These are phyloP conservation scores for Trypanosoma vivax DNA, from an alignment of 208 protist species.

Conservation along the genomic window DNA sequence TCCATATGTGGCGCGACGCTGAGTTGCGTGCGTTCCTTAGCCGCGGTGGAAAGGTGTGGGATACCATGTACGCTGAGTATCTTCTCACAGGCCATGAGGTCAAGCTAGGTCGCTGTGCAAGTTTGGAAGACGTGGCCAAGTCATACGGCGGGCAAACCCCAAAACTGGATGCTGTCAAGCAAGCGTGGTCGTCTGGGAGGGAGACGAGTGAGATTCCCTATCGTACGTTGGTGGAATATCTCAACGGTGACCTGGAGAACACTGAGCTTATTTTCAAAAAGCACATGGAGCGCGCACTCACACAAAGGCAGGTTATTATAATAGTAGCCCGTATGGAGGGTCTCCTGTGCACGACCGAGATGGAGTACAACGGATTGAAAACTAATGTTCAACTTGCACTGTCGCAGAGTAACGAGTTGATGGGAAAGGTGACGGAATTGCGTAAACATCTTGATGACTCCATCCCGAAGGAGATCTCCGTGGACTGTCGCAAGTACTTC, in stretches of 20 bases:
- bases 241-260: conserved; percentile 87
- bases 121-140: conserved; percentile 86
- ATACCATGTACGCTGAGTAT: conserved; percentile 93
- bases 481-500: conserved; percentile 85
- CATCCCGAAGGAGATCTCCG: conserved; percentile 77
- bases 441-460: conserved; percentile 54
- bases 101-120: conserved; percentile 71
- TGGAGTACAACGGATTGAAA: conserved; percentile 92
- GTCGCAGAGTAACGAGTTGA: conserved; percentile 72
- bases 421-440: conserved; percentile 56
- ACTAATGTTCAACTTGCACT: conserved; percentile 83
- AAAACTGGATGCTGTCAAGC: conserved; percentile 89
- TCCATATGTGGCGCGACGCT: conserved; percentile 82
- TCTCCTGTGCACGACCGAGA: conserved; percentile 87
- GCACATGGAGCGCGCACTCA: conserved; percentile 77
- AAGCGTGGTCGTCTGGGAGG: conserved; percentile 84
- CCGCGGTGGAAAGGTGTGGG: conserved; percentile 87
- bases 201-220: conserved; percentile 89
- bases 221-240: conserved; percentile 75
- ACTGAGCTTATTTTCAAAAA: conserved; percentile 90
- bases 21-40: conserved; percentile 80
- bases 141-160: conserved; percentile 84
- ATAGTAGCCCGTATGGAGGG: conserved; percentile 84
- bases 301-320: conserved; percentile 78
- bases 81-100: conserved; percentile 84